Evolutionary conservation across 345 rosid species (phyloP), one percentile per base, ranked within the genome.

Genomic region (Murraya paniculata): DNA sequence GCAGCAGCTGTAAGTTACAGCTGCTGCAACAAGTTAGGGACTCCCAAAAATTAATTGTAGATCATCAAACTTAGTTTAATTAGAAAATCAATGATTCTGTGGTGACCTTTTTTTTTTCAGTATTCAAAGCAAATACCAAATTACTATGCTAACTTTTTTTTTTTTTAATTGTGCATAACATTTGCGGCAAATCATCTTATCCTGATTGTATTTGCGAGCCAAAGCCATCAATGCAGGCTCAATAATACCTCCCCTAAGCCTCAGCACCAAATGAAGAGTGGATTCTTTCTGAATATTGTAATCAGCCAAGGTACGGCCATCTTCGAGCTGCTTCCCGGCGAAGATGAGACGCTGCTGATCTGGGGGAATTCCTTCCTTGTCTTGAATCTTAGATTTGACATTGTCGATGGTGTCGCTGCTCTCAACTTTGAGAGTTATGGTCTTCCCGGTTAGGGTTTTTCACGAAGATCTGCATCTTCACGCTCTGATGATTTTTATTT

Each of bases 111-210:
- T 2, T 39, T 39, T 45, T 13, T 45, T 45, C 16, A 0, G 50
- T 45, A 3, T 45, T 45, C 50, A 45, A 45, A 45, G 18, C 50
- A 45, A 45, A 18, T 3, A 45, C 1, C n/a, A n/a, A n/a, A n/a
- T n/a, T n/a, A n/a, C n/a, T n/a, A n/a, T n/a, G n/a, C n/a, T n/a
- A n/a, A n/a, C n/a, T n/a, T n/a, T n/a, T n/a, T n/a, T n/a, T n/a
- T n/a, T n/a, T n/a, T n/a, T n/a, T n/a, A n/a, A n/a, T n/a, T 95
- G 98, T 4, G 98, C 98, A 79, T 95, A 94, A 30, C 98, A 95
- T 81, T 92, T 92, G 87, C 97, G 90, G 90, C 97, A 93, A 77
- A 93, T 92, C 90, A 85, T 91, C 85, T 93, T 93, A 78, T 93
- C 98, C 72, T 93, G 98, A 81, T 92, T 93, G 79, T 87, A 92